Base-by-base conservation (phyloP, 768 basidiomycete species). In the Pulveroboletus sp. region DNA sequence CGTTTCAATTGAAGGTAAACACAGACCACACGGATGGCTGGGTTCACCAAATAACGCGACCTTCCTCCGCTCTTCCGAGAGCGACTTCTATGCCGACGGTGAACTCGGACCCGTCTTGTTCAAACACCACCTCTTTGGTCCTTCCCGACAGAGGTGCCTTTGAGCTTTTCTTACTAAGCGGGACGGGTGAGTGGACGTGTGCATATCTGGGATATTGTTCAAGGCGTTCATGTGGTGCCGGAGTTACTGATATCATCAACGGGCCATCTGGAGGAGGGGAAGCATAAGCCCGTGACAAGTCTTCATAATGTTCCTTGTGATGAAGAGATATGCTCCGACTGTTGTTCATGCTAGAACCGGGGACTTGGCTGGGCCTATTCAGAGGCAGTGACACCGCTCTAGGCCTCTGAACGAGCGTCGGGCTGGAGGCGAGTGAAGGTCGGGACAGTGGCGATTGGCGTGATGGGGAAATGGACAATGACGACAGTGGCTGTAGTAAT, bases 11-110 rank as follows among this genome's bases (percentile, higher is more conserved):
- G 5, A 13, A 32, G 40, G 9, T n/a, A 33, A n/a, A 34, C 42
- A 31, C 33, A 36, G 32, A 35, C 16, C 27, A 33, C 33, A 20
- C 19, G 40, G 37, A 33, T 12, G 14, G 43, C 25, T 29, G 31
- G 40, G 43, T n/a, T 64, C 47, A 67, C 65, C 67, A 66, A 19
- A 67, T 50, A 1, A 65, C 57, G 2, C 63, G 55, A 6, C 68
- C 65, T 37, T 69, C 67, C 32, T 67, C 66, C 21, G 65, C 68
- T 40, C 63, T 56, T 49, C 66, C 65, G 17, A 67, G 52, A 20
- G 65, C 61, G 11, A 67, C 61, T 36, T 67, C 67, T 24, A 69
- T 49, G 14, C 66, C 68, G 24, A 64, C 53, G 1, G 57, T 57
- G 23, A 56, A 68, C 39, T 60, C 63, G 25, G 60, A 57, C 7